phyloP scores from a whole-genome alignment of 345 rosid genomes.

The Arabidopsis thaliana region DNA sequence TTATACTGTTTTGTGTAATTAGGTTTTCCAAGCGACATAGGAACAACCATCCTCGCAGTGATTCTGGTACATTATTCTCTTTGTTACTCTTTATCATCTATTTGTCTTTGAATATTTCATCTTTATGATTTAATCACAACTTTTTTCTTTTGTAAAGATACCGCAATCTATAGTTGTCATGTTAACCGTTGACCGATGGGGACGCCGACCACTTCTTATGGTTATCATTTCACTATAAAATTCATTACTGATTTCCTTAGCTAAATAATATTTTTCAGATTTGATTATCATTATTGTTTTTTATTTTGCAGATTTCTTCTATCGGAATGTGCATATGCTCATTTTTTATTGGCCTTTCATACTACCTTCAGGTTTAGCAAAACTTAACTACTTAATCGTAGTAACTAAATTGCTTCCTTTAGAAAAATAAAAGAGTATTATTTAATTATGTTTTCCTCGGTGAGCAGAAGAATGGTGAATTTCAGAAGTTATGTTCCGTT shows the following conservation, averaged over 20 bases:
- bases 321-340: constrained; percentile 49
- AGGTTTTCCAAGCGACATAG: constrained; percentile 41
- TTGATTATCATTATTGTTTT: not conserved
- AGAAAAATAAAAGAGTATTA: not conserved
- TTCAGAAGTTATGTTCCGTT: constrained; percentile 46
- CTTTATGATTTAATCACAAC: not conserved
- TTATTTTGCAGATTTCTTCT: constrained; percentile 43
- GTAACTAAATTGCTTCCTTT: not conserved
- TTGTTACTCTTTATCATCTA: too few relatives aligned
- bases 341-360: constrained; percentile 51
- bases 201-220: constrained; percentile 53
- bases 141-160: constrained; percentile 13
- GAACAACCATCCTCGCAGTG: constrained; percentile 43
- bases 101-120: not conserved
- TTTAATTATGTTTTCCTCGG: not conserved
- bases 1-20: not conserved
- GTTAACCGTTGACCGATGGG: constrained; percentile 44
- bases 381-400: not conserved
- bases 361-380: constrained; percentile 52
- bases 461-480: constrained; percentile 37
- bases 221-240: constrained; percentile 25
- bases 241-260: not conserved
- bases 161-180: constrained; percentile 45
- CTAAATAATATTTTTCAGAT: not conserved
- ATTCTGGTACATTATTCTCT: constrained; percentile 29